Evolutionary conservation across 495 filamentous ascomycete species (phyloP), one percentile per base, ranked within the genome.

Genomic region (Daldinia bambusicola): DNA sequence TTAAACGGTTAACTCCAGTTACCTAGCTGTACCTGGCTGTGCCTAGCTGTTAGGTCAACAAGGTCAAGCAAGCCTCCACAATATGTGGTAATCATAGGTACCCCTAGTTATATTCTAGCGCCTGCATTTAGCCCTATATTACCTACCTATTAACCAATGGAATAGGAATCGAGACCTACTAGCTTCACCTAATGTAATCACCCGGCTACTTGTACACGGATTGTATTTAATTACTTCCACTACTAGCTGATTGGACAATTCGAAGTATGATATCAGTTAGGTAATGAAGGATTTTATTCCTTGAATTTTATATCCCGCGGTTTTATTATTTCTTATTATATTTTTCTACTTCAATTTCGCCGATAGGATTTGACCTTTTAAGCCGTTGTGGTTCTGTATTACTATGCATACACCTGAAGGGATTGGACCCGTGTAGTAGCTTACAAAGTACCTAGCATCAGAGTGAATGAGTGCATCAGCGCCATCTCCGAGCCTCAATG

Each of bases 61-160:
- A 59, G 56, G 66, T 66, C 61, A 66, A 63, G 56, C 6, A 41
- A 72, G 61, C 70, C 70, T 65, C 65, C 61, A 65, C 40, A 37
- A 37, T 64, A 67, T 72, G 56, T 72, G 70, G 60, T 69, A 41
- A 61, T 70, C 30, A 16, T 57, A 53, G 50, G 22, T 53, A 53
- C 22, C 48, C 9, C 48, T 18, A 43, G 40, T 40, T 53, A 30
- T 53, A 53, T 30, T 32, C 50, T 53, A 53, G 30, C 22, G 22
- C 50, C 50, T 53, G 22, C 6, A 53, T 53, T 31, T 14, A 32
- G 50, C 34, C 34, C 34, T 36, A 10, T 36, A 2, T 26, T 26
- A 26, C 26, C 26, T 26, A 10, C 34, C 34, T 36, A 36, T 36
- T 36, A 10, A 5, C 50, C 50, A 53, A 53, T 53, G 6, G 50